Evolutionary conservation across 345 rosid genomes (phyloP).

Genomic region (Turnera subulata): DNA sequence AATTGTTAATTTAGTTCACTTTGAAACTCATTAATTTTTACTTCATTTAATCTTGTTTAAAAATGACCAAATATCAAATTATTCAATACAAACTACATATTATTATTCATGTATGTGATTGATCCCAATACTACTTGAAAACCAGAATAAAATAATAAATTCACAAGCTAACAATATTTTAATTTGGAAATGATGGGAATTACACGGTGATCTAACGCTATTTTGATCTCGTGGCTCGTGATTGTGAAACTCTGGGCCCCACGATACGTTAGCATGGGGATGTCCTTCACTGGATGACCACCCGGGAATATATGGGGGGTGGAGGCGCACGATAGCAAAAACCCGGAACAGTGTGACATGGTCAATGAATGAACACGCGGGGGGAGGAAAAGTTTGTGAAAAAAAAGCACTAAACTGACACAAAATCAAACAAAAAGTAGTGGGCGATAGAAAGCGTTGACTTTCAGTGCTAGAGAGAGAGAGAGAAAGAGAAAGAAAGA

Average conservation of each 20-base stretch:
- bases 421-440: constrained; percentile 22
- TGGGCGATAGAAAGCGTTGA: constrained; percentile 38
- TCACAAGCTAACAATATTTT: not conserved
- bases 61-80: too few relatives aligned
- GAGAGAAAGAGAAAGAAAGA: not conserved
- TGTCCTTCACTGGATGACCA: not conserved
- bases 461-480: constrained; percentile 7
- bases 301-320: not conserved
- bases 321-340: constrained; percentile 20
- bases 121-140: not conserved
- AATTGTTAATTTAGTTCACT: too few relatives aligned
- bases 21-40: too few relatives aligned
- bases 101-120: too few relatives aligned
- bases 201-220: not conserved
- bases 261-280: not conserved
- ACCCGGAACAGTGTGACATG: not conserved
- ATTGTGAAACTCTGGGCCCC: too few relatives aligned
- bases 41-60: too few relatives aligned
- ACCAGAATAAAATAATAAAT: not conserved
- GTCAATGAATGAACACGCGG: constrained; percentile 26
- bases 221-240: too few relatives aligned
- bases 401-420: constrained; percentile 9
- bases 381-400: constrained; percentile 3
- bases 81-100: too few relatives aligned
- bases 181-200: not conserved